Conservation (phyloP, 169 alveolate genomes). For the Plasmodium sp. region DNA sequence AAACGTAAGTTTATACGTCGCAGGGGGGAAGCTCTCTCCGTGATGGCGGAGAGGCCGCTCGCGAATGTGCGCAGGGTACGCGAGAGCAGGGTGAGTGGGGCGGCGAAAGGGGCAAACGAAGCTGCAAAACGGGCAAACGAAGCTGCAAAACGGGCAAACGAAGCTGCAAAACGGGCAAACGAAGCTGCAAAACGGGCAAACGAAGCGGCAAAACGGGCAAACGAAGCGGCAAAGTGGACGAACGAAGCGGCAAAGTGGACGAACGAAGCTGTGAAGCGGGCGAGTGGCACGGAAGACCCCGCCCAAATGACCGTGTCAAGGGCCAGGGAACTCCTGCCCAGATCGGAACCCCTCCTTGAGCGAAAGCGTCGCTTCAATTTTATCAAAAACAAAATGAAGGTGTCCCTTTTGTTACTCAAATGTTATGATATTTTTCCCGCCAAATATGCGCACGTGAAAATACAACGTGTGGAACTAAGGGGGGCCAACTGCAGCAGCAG, state of each 20-base stretch:
- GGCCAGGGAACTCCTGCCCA: background rate
- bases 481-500: background rate
- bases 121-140: background rate
- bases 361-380: background rate
- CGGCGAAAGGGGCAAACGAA: background rate
- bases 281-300: background rate
- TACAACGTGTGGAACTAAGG: background rate
- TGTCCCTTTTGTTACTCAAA: background rate
- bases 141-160: background rate
- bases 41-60: background rate
- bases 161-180: background rate
- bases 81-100: background rate
- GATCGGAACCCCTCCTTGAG: background rate
- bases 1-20: background rate
- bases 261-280: background rate
- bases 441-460: constrained; percentile 4
- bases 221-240: background rate
- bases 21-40: background rate
- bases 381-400: constrained; percentile 4
- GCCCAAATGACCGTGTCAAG: background rate
- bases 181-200: background rate
- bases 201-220: background rate
- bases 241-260: background rate
- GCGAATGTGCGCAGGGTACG: background rate
- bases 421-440: background rate